Evolutionary conservation across 2,329 filamentous ascomycete species (phyloP).

Genomic region (Sordariomycetes sp.): DNA sequence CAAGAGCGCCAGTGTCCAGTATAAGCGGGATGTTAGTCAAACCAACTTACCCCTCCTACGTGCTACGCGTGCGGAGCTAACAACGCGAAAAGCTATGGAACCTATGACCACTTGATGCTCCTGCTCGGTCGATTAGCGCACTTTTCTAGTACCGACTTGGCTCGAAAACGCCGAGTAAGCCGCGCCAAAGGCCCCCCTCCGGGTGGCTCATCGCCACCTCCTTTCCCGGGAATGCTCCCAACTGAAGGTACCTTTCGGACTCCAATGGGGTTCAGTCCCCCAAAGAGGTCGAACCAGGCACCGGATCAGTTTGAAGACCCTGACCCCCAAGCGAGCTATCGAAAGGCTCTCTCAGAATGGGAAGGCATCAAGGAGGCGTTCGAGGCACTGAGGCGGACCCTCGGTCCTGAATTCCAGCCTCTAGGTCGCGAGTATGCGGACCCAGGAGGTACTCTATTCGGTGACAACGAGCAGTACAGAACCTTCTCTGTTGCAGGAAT

Average conservation of each 20-base stretch:
- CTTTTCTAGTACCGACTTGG: conserved; percentile 69
- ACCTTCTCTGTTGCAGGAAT: conserved; percentile 81
- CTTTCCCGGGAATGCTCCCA: conserved; percentile 49
- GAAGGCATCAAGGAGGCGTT: conserved; percentile 65
- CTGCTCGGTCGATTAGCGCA: conserved; percentile 71
- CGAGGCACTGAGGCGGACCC: conserved; percentile 50
- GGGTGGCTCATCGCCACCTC: conserved; percentile 24
- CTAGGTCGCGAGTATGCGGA: conserved; percentile 57
- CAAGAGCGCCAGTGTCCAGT: conserved; percentile 69
- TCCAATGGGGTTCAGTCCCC: conserved; percentile 45
- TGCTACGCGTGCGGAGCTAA: not conserved
- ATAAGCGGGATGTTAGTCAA: conserved; percentile 58
- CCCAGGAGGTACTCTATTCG: conserved; percentile 65
- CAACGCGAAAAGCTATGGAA: conserved; percentile 56
- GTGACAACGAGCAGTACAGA: conserved; percentile 69
- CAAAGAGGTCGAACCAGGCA: too few species aligned
- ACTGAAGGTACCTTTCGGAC: conserved; percentile 37
- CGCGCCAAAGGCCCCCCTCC: conserved; percentile 18
- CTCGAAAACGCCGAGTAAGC: conserved; percentile 62
- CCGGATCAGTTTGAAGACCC: conserved; percentile 38
- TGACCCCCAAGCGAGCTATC: conserved; percentile 55
- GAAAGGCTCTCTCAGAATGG: conserved; percentile 72
- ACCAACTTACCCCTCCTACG: not conserved
- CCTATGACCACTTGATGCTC: conserved; percentile 79
- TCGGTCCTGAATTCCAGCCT: conserved; percentile 70